Base-by-base conservation (phyloP, 1,139 yeast genomes). In the Meyerozyma guilliermondii region DNA sequence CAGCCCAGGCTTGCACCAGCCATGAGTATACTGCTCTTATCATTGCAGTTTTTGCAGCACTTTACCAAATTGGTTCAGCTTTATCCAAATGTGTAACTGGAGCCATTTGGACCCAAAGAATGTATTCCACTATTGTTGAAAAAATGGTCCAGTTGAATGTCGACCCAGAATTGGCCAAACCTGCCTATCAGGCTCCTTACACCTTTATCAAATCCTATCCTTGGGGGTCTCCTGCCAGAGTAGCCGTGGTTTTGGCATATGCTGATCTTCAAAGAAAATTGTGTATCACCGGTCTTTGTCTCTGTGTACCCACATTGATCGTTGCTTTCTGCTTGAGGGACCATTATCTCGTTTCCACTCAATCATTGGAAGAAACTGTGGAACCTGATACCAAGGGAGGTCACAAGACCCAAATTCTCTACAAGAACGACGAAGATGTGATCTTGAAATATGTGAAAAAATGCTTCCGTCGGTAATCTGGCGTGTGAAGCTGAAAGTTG, bases 211-310 rank as follows among this genome's bases (percentile, higher is more conserved):
- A 53, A 1, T 54, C 58, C 3, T 68, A 81, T 52, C 58, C 77
- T 2, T 80, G 86, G 85, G 87, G 80, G 1, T 63, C 83, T 2
- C 76, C 82, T 9, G 78, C 74, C 48, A 75, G 89, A 62, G 52
- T 60, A 5, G 81, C 77, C 1, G 66, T 81, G 41, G 83, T 80
- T 6, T 62, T 59, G 38, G 77, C 87, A 2, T 84, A 83, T 59
- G 74, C 74, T 45, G 64, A 78, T 45, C 74, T 81, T 38, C 91
- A 84, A 62, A 68, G 70, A 54, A 60, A 78, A 44, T 72, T 81
- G 54, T 72, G 81, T 45, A 63, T 80, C 41, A 74, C 78, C 24
- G 87, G 86, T 11, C 57, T 82, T 35, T 69, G 74, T 38, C 71
- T 82, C 52, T 70, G 80, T 55, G 69, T 76, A 43, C 77, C 83